Evolutionary conservation across 2,329 filamentous ascomycete species (phyloP).

Genomic region (Alternaria panax): DNA sequence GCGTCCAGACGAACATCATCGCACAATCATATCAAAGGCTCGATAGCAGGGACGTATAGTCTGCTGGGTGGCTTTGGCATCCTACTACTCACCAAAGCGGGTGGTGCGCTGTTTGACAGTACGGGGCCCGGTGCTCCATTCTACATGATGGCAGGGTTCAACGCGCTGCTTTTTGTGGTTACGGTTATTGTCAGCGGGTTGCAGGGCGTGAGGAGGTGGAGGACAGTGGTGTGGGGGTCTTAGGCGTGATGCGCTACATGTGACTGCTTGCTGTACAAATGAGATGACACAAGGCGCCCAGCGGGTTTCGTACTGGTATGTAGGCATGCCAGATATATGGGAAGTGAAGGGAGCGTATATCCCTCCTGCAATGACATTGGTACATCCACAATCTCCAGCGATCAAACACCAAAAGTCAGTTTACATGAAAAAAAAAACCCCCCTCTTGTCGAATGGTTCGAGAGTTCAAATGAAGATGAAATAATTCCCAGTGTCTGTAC

Average conservation of each 20-base stretch:
- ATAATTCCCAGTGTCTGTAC: neutral
- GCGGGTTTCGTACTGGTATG: too few relatives aligned
- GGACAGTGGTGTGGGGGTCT: neutral
- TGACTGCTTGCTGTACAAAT: too few relatives aligned
- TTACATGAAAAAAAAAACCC: too few relatives aligned
- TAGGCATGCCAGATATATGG: too few relatives aligned
- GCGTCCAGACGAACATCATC: constrained; percentile 13
- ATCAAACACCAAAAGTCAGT: neutral
- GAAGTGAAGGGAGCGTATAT: neutral
- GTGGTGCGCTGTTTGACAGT: constrained; percentile 83
- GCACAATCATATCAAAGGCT: constrained; percentile 78
- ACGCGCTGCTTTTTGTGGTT: constrained; percentile 71
- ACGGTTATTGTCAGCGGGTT: constrained; percentile 29
- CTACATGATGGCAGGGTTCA: constrained; percentile 92
- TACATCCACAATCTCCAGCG: neutral
- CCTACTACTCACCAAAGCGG: constrained; percentile 86
- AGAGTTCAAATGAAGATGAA: too few relatives aligned
- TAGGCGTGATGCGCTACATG: neutral
- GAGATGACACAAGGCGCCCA: neutral
- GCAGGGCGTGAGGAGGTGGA: constrained; percentile 21
- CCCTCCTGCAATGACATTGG: neutral
- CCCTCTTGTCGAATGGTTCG: neutral
- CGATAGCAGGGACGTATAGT: constrained; percentile 93
- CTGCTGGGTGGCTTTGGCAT: constrained; percentile 91
- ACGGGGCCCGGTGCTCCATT: constrained; percentile 81